Conservation (phyloP, 306 rosid species). For the Leucaena leucocephala region DNA sequence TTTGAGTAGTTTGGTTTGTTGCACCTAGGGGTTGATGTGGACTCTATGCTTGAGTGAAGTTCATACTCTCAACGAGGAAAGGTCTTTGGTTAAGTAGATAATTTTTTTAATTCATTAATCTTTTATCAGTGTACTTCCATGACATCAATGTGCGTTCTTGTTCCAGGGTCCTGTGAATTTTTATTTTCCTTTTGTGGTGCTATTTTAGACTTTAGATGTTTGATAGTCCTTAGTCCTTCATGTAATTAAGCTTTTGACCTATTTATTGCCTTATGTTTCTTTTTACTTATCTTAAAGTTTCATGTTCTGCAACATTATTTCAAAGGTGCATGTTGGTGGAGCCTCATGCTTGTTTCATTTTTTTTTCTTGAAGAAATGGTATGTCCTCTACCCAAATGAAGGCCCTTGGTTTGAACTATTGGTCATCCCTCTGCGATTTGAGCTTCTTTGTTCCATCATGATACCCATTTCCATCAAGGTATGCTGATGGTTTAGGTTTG, state of each 20-base stretch:
- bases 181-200: conserved; percentile 23
- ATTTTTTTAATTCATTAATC: too few relatives aligned
- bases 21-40: too few relatives aligned
- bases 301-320: conserved; percentile 36
- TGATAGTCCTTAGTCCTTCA: not conserved
- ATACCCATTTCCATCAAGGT: conserved; percentile 99
- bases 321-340: conserved; percentile 32
- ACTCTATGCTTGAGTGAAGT: too few relatives aligned
- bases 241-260: conserved; percentile 18
- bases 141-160: too few relatives aligned
- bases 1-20: too few relatives aligned
- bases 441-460: conserved; percentile 98
- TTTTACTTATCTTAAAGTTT: conserved; percentile 26
- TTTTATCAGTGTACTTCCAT: too few relatives aligned
- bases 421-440: conserved; percentile 95
- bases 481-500: conserved; percentile 39
- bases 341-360: conserved; percentile 2
- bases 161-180: not conserved
- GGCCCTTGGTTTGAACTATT: conserved; percentile 95
- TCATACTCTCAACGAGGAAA: too few relatives aligned
- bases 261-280: conserved; percentile 22
- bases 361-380: conserved; percentile 74
- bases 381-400: conserved; percentile 83
- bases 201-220: not conserved
- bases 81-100: too few relatives aligned